Conservation (phyloP, 352 stramenopile genomes). For the Phytophthora idaei region DNA sequence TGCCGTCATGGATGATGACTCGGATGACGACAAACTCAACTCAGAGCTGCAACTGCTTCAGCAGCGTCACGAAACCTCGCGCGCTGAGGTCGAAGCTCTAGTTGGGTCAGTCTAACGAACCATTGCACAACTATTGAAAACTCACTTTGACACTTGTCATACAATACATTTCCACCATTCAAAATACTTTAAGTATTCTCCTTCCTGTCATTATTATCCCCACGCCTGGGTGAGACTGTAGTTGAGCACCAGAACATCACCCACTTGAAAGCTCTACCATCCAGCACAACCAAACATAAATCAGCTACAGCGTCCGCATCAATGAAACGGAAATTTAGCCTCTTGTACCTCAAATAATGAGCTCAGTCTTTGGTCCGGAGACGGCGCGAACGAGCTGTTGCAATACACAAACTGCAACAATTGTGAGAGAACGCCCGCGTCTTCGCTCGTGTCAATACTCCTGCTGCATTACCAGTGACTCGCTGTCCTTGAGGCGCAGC, state of each 20-base stretch:
- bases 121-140: too few relatives aligned
- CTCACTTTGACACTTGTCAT: not conserved
- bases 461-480: conserved; percentile 54
- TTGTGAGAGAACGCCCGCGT: not conserved
- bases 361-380: conserved; percentile 76
- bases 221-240: conserved; percentile 88
- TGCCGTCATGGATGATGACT: conserved; percentile 61
- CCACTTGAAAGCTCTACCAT: conserved; percentile 78
- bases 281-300: not conserved
- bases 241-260: conserved; percentile 82
- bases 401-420: conserved; percentile 82
- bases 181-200: not conserved
- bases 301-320: not conserved
- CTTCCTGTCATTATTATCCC: conserved; percentile 53
- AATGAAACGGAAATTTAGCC: not conserved
- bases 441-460: not conserved
- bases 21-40: conserved; percentile 61
- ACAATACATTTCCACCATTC: conserved; percentile 1
- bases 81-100: conserved; percentile 75
- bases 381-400: conserved; percentile 88
- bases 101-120: conserved; percentile 40
- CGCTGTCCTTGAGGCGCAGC: conserved; percentile 73
- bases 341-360: conserved; percentile 71
- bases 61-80: conserved; percentile 70
- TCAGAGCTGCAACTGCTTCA: conserved; percentile 74